Conservation (phyloP, 192 early-diverging fungal species). For the Chytriomyces sp. region DNA sequence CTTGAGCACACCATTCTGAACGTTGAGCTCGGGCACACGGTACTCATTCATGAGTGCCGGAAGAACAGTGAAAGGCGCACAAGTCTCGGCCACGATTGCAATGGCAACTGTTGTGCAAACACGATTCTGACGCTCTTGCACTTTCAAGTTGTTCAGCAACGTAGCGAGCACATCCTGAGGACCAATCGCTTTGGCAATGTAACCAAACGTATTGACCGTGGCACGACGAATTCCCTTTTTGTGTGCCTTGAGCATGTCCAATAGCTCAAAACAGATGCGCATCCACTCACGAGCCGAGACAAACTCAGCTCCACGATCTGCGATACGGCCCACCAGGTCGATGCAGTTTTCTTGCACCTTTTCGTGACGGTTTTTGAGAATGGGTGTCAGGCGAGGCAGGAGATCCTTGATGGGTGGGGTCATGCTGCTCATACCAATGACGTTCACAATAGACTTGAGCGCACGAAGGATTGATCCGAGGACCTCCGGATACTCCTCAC, state of each 20-base stretch:
- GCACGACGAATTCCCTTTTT: constrained; percentile 94
- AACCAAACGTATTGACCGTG: constrained; percentile 98
- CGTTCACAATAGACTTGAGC: constrained; percentile 93
- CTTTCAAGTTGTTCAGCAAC: constrained; percentile 95
- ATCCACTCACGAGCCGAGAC: constrained; percentile 99
- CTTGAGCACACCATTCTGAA: constrained; percentile 99
- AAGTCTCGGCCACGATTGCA: constrained; percentile 93
- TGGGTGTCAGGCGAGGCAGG: constrained; percentile 95
- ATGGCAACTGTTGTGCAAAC: constrained; percentile 99
- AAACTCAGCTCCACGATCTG: constrained; percentile 95
- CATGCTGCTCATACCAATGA: constrained; percentile 98
- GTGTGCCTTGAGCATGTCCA: constrained; percentile 96
- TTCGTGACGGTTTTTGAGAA: constrained; percentile 96
- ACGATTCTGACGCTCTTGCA: constrained; percentile 98
- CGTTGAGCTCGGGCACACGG: constrained; percentile 97
- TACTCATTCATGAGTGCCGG: constrained; percentile 99
- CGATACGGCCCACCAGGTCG: constrained; percentile 97
- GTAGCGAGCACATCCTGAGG: constrained; percentile 99
- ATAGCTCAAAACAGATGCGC: constrained; percentile 97
- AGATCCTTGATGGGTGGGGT: constrained; percentile 98
- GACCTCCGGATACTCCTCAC: constrained; percentile 99
- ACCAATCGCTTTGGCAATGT: constrained; percentile 98
- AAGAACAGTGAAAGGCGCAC: constrained; percentile 89
- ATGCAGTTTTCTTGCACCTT: constrained; percentile 89
- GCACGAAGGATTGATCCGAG: constrained; percentile 92